These are phyloP conservation scores for Pseudogymnoascus sp. DNA, from an alignment of 2,329 filamentous ascomycete species.

Conservation along the genomic window DNA sequence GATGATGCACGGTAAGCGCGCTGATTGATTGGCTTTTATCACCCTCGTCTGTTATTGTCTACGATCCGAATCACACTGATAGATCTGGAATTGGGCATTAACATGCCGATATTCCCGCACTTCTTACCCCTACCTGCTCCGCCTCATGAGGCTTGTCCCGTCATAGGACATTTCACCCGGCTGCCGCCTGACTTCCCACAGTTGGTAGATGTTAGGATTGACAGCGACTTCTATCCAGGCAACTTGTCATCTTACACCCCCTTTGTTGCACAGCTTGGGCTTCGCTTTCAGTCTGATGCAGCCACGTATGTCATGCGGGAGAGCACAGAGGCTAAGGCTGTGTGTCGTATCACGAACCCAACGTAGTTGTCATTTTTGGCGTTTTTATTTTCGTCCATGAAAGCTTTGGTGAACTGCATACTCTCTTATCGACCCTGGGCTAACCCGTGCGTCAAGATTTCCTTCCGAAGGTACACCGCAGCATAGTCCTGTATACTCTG, in stretches of 20 bases:
- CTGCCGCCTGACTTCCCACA: background rate
- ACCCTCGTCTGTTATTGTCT: background rate
- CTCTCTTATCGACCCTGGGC: background rate
- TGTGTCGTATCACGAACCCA: conserved; percentile 4
- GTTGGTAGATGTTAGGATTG: conserved; percentile 3
- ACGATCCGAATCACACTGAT: conserved; percentile 1
- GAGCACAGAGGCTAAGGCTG: conserved; percentile 1
- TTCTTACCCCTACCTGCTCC: background rate
- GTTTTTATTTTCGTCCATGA: conserved; percentile 1
- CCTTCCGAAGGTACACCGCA: conserved; percentile 4
- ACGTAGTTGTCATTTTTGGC: conserved; percentile 7
- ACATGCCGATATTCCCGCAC: conserved; percentile 4
- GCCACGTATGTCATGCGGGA: conserved; percentile 7
- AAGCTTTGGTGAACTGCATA: conserved; percentile 3
- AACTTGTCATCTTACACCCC: conserved; percentile 3
- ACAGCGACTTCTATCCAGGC: background rate
- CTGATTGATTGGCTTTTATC: conserved; percentile 2
- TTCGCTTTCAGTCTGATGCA: conserved; percentile 5
- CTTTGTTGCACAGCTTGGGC: background rate
- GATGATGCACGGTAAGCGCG: conserved; percentile 29
- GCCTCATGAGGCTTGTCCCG: background rate
- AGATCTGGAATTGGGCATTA: conserved; percentile 2
- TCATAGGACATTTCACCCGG: background rate
- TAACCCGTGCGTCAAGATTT: conserved; percentile 5
- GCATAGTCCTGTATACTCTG: conserved; percentile 28